Evolutionary conservation across 2,329 filamentous ascomycete genomes (phyloP).

Genomic region (Thermochaetoides dissita): DNA sequence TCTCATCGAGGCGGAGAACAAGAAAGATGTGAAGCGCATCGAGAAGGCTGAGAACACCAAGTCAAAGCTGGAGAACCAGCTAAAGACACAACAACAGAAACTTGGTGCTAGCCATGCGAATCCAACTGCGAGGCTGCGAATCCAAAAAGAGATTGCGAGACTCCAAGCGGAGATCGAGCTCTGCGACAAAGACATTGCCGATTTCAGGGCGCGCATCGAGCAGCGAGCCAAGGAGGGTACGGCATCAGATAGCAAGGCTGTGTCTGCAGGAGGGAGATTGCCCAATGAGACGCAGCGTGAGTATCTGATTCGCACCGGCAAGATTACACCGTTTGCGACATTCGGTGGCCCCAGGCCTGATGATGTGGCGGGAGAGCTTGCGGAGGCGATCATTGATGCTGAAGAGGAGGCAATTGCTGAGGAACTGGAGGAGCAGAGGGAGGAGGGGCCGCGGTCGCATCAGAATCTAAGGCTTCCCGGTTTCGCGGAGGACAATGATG

Average conservation of each 20-base stretch:
- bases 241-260: constrained; percentile 20
- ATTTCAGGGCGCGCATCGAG: constrained; percentile 71
- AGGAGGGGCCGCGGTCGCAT: constrained; percentile 47
- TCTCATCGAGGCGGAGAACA: constrained; percentile 48
- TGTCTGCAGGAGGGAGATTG: constrained; percentile 33
- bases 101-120: constrained; percentile 30
- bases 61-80: constrained; percentile 49
- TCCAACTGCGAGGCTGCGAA: constrained; percentile 38
- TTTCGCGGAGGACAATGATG: constrained; percentile 41
- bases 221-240: constrained; percentile 42
- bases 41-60: constrained; percentile 40
- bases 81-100: constrained; percentile 38
- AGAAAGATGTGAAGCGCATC: constrained; percentile 48
- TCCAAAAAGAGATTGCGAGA: constrained; percentile 51
- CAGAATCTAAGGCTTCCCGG: constrained; percentile 61
- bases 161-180: constrained; percentile 50
- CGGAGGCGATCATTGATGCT: constrained; percentile 66
- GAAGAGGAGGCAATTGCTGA: constrained; percentile 55
- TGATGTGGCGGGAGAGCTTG: constrained; percentile 53
- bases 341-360: constrained; percentile 50
- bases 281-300: constrained; percentile 75
- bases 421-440: constrained; percentile 29
- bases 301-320: constrained; percentile 86
- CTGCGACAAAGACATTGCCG: constrained; percentile 57
- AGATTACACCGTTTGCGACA: constrained; percentile 90